Evolutionary conservation across 306 rosid species (phyloP), one percentile per base, ranked within the genome.

Genomic region (Castanea crenata): DNA sequence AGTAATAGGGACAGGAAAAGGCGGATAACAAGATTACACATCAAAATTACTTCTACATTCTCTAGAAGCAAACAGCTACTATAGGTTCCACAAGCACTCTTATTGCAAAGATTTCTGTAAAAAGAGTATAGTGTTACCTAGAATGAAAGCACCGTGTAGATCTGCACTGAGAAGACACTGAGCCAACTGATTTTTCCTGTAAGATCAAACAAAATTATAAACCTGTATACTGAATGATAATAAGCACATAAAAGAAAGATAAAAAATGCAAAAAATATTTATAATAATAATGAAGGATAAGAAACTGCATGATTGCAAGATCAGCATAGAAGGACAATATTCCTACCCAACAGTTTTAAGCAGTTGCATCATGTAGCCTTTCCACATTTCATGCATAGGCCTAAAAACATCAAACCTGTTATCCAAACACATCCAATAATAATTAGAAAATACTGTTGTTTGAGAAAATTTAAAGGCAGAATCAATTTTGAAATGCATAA

Each of bases 301-400:
- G 62, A 59, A 76, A 23, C 57, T 41, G 18, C 52, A 32, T 69
- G 71, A 70, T 74, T 70, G 23, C 55, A 79, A 56, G 56, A 80
- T 75, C n/a, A 72, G 76, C 23, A 74, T 75, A 54, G 5, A 31
- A 16, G 34, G 74, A 74, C 62, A 82, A 81, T 9, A 68, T 46
- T 46, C 78, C 83, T 54, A 92, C 99, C 94, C 94, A 3, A 83
- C 75, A 71, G 83, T 69, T 81, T 83, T 89, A 61, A 91, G 84
- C 55, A 90, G 91, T 84, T 73, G 84, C 64, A 4, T 49, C 83
- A 90, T 79, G 69, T 91, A 89, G 74, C 74, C 87, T 85, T 90
- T 93, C 99, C 98, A 95, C 90, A 90, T 88, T 84, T 90, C 97
- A 85, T 91, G 94, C 96, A 93, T 88, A 76, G 96, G 92, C 89